Evolutionary conservation across 2,329 filamentous ascomycete species (phyloP), one percentile per base, ranked within the genome.

Genomic region (Monilinia aucupariae): DNA sequence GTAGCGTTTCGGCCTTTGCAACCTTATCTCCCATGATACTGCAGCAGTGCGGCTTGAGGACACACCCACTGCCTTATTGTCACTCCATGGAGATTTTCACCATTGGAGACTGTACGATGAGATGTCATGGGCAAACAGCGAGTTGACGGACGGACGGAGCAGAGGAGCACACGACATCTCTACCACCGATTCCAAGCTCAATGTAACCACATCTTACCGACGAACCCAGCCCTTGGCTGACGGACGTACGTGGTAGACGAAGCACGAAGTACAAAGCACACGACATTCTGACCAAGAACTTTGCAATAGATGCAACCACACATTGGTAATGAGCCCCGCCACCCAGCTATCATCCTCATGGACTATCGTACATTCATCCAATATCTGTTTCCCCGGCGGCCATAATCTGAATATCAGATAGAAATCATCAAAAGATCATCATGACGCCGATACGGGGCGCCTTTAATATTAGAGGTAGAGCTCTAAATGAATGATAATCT

Each of bases 21-120:
- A 56, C 41, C 54, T 56, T 47, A 47, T 47, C 54, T 34, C 53
- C 53, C 22, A 32, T 56, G 43, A n/a, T 41, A 56, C 27, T 56
- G 41, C 30, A 56, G 54, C 27, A 47, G n/a, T 56, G 54, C 41
- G 47, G 54, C n/a, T 47, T 47, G 41, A 34, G n/a, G 32, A 47
- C 41, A 25, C 54, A 56, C 34, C 54, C 54, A 47, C 30, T 45
- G 15, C 13, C 41, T 34, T 17, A 47, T 45, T 45, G 17, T 13
- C 20, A 41, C 27, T n/a, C 41, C 22, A 56, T 30, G 41, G 41
- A 34, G n/a, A 7, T 34, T 34, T 56, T 25, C 20, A 3, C 25
- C 41, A 47, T 56, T 56, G 54, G 54, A n/a, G 43, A 30, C 41
- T 45, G 27, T 56, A 56, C 27, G 53, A 34, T 56, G 53, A 25